These are phyloP conservation scores for Colletotrichum orchidophilum DNA, from an alignment of 2,329 filamentous ascomycete genomes.

Conservation along the genomic window DNA sequence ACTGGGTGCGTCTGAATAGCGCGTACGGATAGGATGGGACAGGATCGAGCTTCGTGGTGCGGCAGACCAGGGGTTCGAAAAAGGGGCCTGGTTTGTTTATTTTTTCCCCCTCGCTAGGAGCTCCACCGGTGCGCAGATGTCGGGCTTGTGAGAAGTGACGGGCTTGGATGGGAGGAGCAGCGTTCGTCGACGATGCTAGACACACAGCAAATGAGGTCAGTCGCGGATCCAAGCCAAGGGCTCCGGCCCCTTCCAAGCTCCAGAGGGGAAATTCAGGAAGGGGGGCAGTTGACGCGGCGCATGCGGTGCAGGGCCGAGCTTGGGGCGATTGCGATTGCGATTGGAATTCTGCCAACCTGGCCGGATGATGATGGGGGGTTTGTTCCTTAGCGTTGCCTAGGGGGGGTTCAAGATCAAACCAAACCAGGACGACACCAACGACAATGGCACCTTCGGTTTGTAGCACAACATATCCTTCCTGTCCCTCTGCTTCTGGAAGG, in stretches of 20 bases:
- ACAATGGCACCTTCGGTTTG: neutral
- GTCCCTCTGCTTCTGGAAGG: neutral
- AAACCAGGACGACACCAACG: neutral
- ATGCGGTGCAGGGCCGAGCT: constrained; percentile 12
- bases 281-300: constrained; percentile 19
- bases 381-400: neutral
- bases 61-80: constrained; percentile 27
- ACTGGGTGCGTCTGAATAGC: neutral
- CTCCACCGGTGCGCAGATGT: constrained; percentile 30
- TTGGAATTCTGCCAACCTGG: neutral
- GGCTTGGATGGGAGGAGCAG: neutral
- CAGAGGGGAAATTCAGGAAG: constrained; percentile 2
- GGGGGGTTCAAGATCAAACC: neutral
- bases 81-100: constrained; percentile 10
- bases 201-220: constrained; percentile 32
- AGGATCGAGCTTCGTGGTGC: constrained; percentile 30
- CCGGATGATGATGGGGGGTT: neutral
- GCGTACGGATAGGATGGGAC: neutral
- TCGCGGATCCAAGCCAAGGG: constrained; percentile 23
- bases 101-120: constrained; percentile 11
- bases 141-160: constrained; percentile 18
- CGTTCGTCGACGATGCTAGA: constrained; percentile 29
- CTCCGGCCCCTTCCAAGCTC: constrained; percentile 11
- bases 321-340: constrained; percentile 16
- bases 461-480: neutral